phyloP scores from a whole-genome alignment of 1,284 basidiomycete genomes.

The Heterobasidion annosum region DNA sequence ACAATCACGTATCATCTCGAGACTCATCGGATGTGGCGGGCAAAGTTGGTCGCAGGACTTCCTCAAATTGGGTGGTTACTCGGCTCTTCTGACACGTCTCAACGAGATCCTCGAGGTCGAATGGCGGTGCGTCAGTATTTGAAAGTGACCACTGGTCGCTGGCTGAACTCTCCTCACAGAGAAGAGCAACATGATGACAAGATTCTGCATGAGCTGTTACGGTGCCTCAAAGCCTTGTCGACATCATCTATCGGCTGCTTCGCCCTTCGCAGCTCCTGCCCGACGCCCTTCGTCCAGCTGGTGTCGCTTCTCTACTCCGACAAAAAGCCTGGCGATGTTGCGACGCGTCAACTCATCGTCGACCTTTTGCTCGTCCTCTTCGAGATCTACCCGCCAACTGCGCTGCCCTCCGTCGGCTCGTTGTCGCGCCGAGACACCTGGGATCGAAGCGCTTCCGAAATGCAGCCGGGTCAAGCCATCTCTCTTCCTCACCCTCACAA shows the following conservation, averaged over 20 bases:
- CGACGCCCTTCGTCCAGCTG: slow-evolving; percentile 81
- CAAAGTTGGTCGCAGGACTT: slow-evolving; percentile 89
- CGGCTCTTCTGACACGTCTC: slow-evolving; percentile 74
- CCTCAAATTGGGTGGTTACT: slow-evolving; percentile 77
- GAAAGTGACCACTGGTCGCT: neutral
- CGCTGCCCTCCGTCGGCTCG: slow-evolving; percentile 43
- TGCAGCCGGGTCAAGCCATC: slow-evolving; percentile 32
- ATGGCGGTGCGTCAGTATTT: slow-evolving; percentile 66
- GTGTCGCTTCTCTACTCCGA: slow-evolving; percentile 86
- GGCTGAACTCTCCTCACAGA: slow-evolving; percentile 29
- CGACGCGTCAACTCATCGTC: slow-evolving; percentile 82
- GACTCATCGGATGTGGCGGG: neutral
- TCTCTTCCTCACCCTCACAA: slow-evolving; percentile 66
- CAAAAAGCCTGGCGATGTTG: slow-evolving; percentile 93
- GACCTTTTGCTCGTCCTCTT: slow-evolving; percentile 80
- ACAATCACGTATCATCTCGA: slow-evolving; percentile 1
- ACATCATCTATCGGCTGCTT: slow-evolving; percentile 82
- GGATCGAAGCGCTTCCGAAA: slow-evolving; percentile 30
- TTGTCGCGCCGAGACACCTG: slow-evolving; percentile 42
- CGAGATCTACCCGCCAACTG: slow-evolving; percentile 68
- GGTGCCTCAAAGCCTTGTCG: slow-evolving; percentile 89
- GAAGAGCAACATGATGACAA: slow-evolving; percentile 98
- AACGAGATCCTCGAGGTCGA: slow-evolving; percentile 92
- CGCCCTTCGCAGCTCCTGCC: slow-evolving; percentile 76
- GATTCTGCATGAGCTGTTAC: slow-evolving; percentile 84